Base-by-base conservation (phyloP, 768 basidiomycete species). In the Fibroporia radiculosa region DNA sequence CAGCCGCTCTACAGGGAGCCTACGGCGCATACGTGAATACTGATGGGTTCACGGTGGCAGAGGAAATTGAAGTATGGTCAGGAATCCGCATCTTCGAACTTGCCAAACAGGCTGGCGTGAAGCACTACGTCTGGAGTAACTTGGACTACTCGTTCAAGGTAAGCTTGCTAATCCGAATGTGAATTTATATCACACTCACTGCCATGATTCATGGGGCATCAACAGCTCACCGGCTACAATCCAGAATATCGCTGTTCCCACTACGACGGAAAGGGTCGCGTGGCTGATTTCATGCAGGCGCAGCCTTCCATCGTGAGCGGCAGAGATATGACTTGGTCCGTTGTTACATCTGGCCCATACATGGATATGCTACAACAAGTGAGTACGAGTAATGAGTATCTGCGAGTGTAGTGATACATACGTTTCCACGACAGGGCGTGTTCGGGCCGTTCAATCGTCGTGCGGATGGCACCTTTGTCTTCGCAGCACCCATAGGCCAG, bases 61-160 rank as follows among this genome's bases (percentile, higher is more conserved):
- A 68, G 53, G 55, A 64, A 50, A 62, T 62, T 40, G 70, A 71
- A 52, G 62, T 68, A 0, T 59, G 67, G 58, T 43, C 55, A 12
- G 69, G 67, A 1, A 63, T 72, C 42, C 59, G 66, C 42, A 65
- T 72, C 10, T 72, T 67, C 48, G 71, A 72, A 47, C 52, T 58
- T 7, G 67, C 70, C 2, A 62, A 66, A 40, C 60, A 63, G 24
- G 58, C 50, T 11, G 48, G 62, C 12, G 52, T 68, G 49, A 53
- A 62, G 19, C 71, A 72, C 50, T 66, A 66, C 36, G 59, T 72
- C 19, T 72, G 63, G 62, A 68, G 68, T 50, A 67, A 59, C 47
- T 50, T 72, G 14, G 68, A 70, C 47, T 71, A 71, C 49, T 58
- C 54, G 4, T 58, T 59, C 54, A 70, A 69, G 63, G 69, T 70